Percentiles rank a stretch among this genome's conserved stretches.
These are phyloP conservation scores for Cutaneotrichosporon sp. DNA, from an alignment of 1,284 basidiomycete species.

Conservation along the genomic window DNA sequence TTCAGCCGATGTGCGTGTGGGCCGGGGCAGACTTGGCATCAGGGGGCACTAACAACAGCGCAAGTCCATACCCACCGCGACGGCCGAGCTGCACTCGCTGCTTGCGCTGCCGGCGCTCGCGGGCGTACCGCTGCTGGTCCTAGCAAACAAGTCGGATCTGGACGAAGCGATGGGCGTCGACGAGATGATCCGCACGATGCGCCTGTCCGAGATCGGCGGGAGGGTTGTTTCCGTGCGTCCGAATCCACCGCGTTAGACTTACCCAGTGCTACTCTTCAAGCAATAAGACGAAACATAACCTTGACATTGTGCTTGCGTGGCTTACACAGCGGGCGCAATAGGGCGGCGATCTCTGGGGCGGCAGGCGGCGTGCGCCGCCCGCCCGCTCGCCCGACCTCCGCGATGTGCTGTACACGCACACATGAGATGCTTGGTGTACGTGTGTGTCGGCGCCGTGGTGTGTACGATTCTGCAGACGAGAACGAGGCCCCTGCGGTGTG, in stretches of 20 bases:
- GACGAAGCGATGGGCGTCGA: conserved; percentile 72
- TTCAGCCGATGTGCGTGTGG: conserved; percentile 65
- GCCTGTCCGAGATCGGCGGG: conserved; percentile 70
- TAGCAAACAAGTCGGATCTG: conserved; percentile 95
- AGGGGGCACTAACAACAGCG: conserved; percentile 50
- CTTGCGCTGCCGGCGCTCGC: conserved; percentile 66
- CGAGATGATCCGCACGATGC: conserved; percentile 79
- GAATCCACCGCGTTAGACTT: not conserved
- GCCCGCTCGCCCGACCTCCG: too few relatives aligned
- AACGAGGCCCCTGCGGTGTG: too few relatives aligned
- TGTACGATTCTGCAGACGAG: too few relatives aligned
- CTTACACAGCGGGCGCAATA: conserved; percentile 39
- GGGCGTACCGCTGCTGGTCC: conserved; percentile 80
- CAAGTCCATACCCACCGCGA: conserved; percentile 76
- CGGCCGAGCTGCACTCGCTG: conserved; percentile 84
- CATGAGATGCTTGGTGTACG: too few relatives aligned
- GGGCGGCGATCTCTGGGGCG: too few relatives aligned
- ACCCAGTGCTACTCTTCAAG: conserved; percentile 51
- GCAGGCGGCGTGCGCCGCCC: too few relatives aligned
- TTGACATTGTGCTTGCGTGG: conserved; percentile 55
- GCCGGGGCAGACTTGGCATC: not conserved
- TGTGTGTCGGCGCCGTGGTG: too few relatives aligned
- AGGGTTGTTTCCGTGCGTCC: conserved; percentile 73
- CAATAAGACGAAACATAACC: conserved; percentile 88
- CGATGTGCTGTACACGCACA: too few relatives aligned